phyloP scores from a whole-genome alignment of 306 rosid species.

The Sechiopsis laciniata region DNA sequence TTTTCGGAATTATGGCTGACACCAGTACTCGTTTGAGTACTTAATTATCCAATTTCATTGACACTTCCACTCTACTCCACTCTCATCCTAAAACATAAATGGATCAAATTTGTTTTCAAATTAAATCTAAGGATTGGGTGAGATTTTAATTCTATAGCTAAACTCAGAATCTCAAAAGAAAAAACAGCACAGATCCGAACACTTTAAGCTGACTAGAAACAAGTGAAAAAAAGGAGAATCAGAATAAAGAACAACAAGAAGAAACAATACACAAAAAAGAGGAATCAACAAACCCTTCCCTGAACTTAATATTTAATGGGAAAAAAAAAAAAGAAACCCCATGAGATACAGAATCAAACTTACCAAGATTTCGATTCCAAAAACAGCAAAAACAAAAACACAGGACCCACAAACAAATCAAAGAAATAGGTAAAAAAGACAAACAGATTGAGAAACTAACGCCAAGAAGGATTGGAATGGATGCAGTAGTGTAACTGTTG shows the following conservation, averaged over 20 bases:
- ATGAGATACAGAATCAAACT: constrained; percentile 18
- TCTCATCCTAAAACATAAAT: not conserved
- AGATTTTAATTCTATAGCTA: not conserved
- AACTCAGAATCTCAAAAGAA: not conserved
- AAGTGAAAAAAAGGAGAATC: constrained; percentile 27
- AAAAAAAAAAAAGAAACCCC: not conserved
- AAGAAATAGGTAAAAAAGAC: not conserved
- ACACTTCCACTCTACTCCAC: too few relatives aligned
- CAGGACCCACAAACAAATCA: not conserved
- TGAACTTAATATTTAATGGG: not conserved
- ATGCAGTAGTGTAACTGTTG: constrained; percentile 82
- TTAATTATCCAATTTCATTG: too few relatives aligned
- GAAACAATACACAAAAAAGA: constrained; percentile 6
- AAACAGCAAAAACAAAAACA: not conserved
- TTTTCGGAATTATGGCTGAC: too few relatives aligned
- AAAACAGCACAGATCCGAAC: not conserved
- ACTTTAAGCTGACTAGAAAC: not conserved
- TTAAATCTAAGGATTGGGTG: constrained; percentile 4
- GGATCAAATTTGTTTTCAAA: not conserved
- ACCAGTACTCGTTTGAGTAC: too few relatives aligned
- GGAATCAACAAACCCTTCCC: constrained; percentile 20
- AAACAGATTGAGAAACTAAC: constrained; percentile 46
- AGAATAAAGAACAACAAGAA: constrained; percentile 22
- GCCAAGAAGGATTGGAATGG: constrained; percentile 96
- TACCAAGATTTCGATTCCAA: constrained; percentile 9